Evolutionary conservation across 441 rosid genomes (phyloP), one percentile per base, ranked within the genome.

Genomic region (Brassica balearica): DNA sequence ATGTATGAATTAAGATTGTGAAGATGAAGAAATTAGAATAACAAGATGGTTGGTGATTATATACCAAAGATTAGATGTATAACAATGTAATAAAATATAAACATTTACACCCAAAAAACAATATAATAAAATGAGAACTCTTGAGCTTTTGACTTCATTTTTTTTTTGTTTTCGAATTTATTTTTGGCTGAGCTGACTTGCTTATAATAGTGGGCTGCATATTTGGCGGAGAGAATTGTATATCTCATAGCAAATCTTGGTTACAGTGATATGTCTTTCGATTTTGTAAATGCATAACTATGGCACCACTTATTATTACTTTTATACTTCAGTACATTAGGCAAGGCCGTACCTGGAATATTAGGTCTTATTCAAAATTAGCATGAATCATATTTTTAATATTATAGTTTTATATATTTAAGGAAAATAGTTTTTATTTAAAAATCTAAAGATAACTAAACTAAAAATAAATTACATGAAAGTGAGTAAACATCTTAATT

Each of bases 1-100:
- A 71, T 64, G 46, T 43, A 73, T 32, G 58, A 72, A 65, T 20
- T 27, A n/a, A 67, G 77, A 72, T 77, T 72, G 63, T 68, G 69
- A 61, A 66, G 51, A 67, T 25, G 74, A 32, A 72, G 69, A 71
- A 46, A 66, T 68, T 22, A 22, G 68, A 66, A 72, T 69, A 73
- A 78, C 62, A 29, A 43, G 75, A 74, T 53, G 64, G 82, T 80
- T 69, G 79, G 78, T 74, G 71, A 69, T 79, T 74, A 41, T 64
- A 69, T 64, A 69, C 51, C 17, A 36, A 74, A 69, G 71, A 19
- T 41, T 55, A n/a, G 68, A 68, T 69, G 23, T 23, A 68, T 22
- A 56, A 12, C 56, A 15, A 65, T 27, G 4, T 63, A 36, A 70
- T 64, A 56, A 1, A 38, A 15, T 7, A 29, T 5, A 4, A 29